phyloP scores from a whole-genome alignment of 345 rosid species.

The Noccaea bulbosa region DNA sequence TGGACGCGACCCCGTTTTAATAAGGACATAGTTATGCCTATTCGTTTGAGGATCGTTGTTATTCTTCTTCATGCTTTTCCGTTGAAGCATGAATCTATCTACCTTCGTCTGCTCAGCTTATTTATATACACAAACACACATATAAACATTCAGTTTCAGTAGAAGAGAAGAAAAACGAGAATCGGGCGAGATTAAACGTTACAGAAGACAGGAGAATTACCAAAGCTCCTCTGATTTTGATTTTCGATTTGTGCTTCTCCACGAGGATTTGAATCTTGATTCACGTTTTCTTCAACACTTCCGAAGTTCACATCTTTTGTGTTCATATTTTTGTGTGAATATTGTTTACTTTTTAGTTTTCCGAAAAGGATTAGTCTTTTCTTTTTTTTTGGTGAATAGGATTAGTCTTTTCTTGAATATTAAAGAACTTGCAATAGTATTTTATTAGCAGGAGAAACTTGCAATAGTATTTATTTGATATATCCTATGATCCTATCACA shows the following conservation, averaged over 20 bases:
- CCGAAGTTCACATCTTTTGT: slow-evolving; percentile 23
- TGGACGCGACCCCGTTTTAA: slow-evolving; percentile 33
- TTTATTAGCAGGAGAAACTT: background rate
- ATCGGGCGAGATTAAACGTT: slow-evolving; percentile 24
- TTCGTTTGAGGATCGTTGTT: slow-evolving; percentile 29
- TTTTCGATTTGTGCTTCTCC: slow-evolving; percentile 11
- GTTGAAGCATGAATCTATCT: slow-evolving; percentile 30
- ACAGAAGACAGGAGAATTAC: slow-evolving; percentile 14
- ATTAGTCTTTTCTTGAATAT: background rate
- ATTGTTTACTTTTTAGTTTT: slow-evolving; percentile 9
- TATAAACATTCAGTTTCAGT: slow-evolving; percentile 10
- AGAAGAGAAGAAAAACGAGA: slow-evolving; percentile 21
- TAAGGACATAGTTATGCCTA: slow-evolving; percentile 3
- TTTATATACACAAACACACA: slow-evolving; percentile 2
- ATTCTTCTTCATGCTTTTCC: slow-evolving; percentile 36
- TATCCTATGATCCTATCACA: background rate
- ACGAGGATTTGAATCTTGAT: slow-evolving; percentile 38
- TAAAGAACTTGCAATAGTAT: background rate
- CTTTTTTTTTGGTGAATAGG: background rate
- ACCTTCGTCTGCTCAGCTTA: slow-evolving; percentile 1
- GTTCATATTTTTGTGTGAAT: slow-evolving; percentile 9
- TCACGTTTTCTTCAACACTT: slow-evolving; percentile 34
- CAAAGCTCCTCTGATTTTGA: slow-evolving; percentile 3
- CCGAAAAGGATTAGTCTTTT: background rate
- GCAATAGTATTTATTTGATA: too few species aligned